Base-by-base conservation (phyloP, 345 rosid species). In the Orychophragmus violaceus region DNA sequence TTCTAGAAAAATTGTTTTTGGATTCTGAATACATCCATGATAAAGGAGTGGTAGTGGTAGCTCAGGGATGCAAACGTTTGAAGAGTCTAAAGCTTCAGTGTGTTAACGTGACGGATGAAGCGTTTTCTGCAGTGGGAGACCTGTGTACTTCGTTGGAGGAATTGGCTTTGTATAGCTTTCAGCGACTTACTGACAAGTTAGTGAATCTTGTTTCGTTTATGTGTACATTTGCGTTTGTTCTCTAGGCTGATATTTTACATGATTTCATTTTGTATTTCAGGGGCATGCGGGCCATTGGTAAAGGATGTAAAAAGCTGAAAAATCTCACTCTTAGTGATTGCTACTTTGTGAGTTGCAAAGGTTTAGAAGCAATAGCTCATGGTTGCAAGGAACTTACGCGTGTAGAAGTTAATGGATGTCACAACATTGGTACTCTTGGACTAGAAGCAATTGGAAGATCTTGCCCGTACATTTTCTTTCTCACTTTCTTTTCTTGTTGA, bases 371-470 rank as follows among this genome's bases (percentile, higher is more conserved):
- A 61, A 76, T 92, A 71, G 95, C 98, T 48, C 42, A 61, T 14
- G 93, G 93, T 56, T 92, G 96, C 79, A 78, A 70, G 69, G 89
- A 82, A 62, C 90, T 92, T 69, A 78, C 82, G 10, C 91, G 86
- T 82, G 85, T 92, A 66, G 95, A 92, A 73, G 78, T 92, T 51
- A 92, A 89, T 80, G 98, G 98, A 52, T 89, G 98, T 77, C 95
- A 87, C 78, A 82, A 83, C 73, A 87, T 92, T 59, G 95, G 96
- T 54, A 87, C 96, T 24, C 22, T 62, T 29, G 98, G 98, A 66
- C 46, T 92, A 71, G 93, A 80, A 80, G 84, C 93, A 56, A 70
- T 92, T 62, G 96, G 98, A 78, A 80, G 35, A 82, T 86, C 77
- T 64, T 92, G 98, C 91, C 64, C 35, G 98, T 92, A 83, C 64